Conservation (phyloP, 1,139 yeast genomes). For the Lodderomyces metapsilosis region DNA sequence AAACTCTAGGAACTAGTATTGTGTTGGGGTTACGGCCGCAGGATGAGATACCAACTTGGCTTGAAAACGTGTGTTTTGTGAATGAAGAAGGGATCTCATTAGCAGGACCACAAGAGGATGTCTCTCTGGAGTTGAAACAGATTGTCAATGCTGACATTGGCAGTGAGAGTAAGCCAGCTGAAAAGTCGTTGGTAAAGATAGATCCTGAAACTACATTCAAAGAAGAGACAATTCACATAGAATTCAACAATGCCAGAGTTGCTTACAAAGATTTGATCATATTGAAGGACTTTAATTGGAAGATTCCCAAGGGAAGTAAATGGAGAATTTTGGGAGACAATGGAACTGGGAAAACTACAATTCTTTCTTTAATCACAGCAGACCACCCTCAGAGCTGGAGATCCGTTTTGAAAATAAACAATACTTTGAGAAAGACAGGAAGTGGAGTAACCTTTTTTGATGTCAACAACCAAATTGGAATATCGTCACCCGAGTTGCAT, state of each 20-base stretch:
- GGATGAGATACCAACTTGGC: conserved; percentile 77
- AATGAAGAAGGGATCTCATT: conserved; percentile 49
- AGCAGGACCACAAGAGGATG: not conserved
- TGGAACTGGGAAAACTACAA: conserved; percentile 91
- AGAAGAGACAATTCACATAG: conserved; percentile 38
- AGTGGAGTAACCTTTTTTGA: conserved; percentile 68
- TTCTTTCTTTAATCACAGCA: conserved; percentile 79
- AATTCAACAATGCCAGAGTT: conserved; percentile 64
- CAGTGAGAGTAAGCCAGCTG: not conserved
- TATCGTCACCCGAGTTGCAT: conserved; percentile 89
- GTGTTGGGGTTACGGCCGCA: conserved; percentile 76
- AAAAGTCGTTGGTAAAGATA: not conserved
- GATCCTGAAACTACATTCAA: not conserved
- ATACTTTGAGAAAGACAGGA: conserved; percentile 71
- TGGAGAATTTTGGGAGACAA: conserved; percentile 91
- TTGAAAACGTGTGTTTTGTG: conserved; percentile 66
- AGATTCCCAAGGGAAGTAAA: conserved; percentile 65
- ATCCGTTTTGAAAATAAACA: conserved; percentile 61
- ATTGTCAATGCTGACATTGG: not conserved
- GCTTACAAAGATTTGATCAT: conserved; percentile 63
- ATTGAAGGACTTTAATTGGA: conserved; percentile 63
- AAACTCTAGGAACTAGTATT: conserved; percentile 32
- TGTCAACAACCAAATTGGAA: conserved; percentile 77
- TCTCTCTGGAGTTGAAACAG: not conserved
- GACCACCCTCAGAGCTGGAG: conserved; percentile 98